These are phyloP conservation scores for Neofusicoccum sp. DNA, from an alignment of 2,329 filamentous ascomycete genomes.

Conservation along the genomic window DNA sequence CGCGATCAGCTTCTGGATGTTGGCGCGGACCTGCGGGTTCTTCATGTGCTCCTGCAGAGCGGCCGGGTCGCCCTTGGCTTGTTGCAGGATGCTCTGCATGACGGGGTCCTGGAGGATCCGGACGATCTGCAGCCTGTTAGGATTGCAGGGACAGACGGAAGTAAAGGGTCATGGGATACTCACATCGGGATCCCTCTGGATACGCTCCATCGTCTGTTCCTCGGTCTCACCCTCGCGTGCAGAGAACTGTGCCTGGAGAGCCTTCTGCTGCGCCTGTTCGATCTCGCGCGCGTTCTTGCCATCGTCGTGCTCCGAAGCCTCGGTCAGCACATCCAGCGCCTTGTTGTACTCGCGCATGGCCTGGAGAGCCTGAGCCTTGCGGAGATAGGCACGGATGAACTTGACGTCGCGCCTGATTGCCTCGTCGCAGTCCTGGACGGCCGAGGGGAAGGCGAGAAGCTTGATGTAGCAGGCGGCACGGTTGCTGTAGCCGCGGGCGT, in stretches of 20 bases:
- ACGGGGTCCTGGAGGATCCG: conserved; percentile 89
- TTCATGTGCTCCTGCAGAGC: conserved; percentile 97
- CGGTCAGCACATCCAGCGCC: conserved; percentile 83
- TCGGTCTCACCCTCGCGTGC: conserved; percentile 93
- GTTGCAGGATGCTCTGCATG: conserved; percentile 96
- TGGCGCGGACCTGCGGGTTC: conserved; percentile 78
- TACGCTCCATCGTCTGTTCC: conserved; percentile 87
- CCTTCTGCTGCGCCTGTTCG: conserved; percentile 91
- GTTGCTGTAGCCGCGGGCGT: conserved; percentile 94
- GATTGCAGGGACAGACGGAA: neutral
- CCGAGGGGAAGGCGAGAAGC: conserved; percentile 90
- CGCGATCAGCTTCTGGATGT: conserved; percentile 92
- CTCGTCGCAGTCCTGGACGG: conserved; percentile 85
- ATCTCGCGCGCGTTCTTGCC: conserved; percentile 87
- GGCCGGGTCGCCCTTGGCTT: conserved; percentile 89
- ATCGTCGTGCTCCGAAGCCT: conserved; percentile 74
- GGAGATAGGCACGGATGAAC: conserved; percentile 94
- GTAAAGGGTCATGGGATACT: conserved; percentile 35
- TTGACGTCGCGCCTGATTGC: conserved; percentile 88
- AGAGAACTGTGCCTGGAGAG: conserved; percentile 82
- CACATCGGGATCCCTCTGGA: conserved; percentile 88
- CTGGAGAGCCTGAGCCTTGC: conserved; percentile 92
- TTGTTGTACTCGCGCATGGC: conserved; percentile 99
- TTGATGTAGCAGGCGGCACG: conserved; percentile 96
- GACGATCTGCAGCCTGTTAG: conserved; percentile 62